A percentile compares a stretch with the other conserved stretches of the same genome.
Conservation (phyloP, 164 flowering plant species). For the Amborella trichopoda region DNA sequence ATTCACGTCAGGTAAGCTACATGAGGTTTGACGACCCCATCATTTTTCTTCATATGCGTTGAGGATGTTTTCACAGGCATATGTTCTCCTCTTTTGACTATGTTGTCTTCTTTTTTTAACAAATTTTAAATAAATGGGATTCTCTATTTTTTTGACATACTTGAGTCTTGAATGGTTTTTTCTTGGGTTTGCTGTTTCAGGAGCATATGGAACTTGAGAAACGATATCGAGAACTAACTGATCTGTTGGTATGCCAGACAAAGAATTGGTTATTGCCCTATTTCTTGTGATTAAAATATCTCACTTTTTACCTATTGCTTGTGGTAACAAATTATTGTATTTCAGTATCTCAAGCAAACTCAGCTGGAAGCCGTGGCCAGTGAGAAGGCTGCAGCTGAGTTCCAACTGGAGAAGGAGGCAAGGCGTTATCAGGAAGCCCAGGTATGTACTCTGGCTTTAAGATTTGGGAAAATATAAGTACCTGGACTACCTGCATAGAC, state of each 20-base stretch:
- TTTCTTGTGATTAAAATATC: conserved; percentile 4
- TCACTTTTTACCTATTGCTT: neutral
- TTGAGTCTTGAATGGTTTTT: no score
- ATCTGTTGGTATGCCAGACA: conserved; percentile 58
- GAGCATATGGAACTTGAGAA: conserved; percentile 98
- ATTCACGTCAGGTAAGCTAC: conserved; percentile 75
- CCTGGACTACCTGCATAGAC: no score
- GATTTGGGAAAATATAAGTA: no score
- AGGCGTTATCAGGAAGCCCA: conserved; percentile 81
- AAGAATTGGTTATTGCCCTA: neutral
- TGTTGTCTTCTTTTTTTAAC: no score
- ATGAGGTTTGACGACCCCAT: no score
- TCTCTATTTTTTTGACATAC: no score
- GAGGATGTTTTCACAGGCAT: no score
- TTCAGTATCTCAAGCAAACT: conserved; percentile 96
- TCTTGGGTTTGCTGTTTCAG: conserved; percentile 23
- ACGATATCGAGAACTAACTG: conserved; percentile 92
- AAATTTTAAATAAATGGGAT: no score
- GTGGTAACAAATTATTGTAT: neutral
- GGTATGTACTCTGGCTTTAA: conserved; percentile 24
- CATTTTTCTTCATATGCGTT: no score
- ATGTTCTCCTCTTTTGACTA: no score
- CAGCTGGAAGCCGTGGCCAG: conserved; percentile 94
- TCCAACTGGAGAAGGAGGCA: conserved; percentile 90
- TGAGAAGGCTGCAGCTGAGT: conserved; percentile 96